Evolutionary conservation across 306 rosid genomes (phyloP), one percentile per base, ranked within the genome.

Genomic region (Quercus engelmannii): DNA sequence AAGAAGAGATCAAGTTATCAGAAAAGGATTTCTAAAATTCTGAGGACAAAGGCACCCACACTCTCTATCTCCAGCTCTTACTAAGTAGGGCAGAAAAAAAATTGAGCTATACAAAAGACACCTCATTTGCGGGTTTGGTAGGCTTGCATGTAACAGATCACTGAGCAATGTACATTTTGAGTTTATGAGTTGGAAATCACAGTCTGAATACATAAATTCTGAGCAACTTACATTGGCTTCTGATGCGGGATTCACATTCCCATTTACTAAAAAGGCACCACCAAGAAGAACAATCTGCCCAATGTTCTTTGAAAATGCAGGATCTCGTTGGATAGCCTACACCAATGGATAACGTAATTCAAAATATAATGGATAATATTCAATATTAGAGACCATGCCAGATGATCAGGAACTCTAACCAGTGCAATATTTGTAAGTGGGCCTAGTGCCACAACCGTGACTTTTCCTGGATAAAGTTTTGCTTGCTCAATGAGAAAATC

Each of bases 341-440:
- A 78, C 52, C 52, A 63, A 35, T 23, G 77, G 49, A 80, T 43
- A 4, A 49, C 18, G 69, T 51, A 55, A 73, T 54, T 64, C 62
- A 74, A 65, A 85, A 74, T 17, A 61, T 46, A 70, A 63, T 52
- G 63, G 21, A 33, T 62, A 23, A 71, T 69, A 35, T 67, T 33
- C 72, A 52, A 74, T 31, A 79, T 57, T 6, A 31, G 52, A 71
- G 61, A 62, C 69, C 33, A 68, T 21, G 21, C 15, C 38, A 69
- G 31, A 73, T n/a, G 67, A 49, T 77, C 74, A 55, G 82, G 79
- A 77, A 73, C 75, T 51, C 77, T 54, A 31, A 94, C 99, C 92
- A 91, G 75, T 31, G 99, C 99, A 87, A 94, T 86, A 85, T 94
- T 94, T 76, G 99, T 94, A 70, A 94, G 92, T 0, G 97, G 99